Conservation (phyloP, 2,329 filamentous ascomycete species). For the Penicillium frequentans region DNA sequence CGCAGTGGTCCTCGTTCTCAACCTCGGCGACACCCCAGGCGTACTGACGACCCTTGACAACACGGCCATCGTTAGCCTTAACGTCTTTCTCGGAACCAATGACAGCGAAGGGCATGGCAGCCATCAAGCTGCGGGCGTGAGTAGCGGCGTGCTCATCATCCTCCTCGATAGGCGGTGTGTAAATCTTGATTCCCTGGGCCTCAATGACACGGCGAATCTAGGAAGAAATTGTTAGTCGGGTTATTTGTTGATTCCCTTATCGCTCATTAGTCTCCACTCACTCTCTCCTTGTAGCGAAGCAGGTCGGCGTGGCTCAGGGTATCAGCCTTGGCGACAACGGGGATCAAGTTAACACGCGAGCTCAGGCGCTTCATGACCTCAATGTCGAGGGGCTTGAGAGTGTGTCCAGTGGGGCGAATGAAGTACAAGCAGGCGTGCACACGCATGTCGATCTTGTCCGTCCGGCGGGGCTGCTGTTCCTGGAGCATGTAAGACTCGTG, state of each 20-base stretch:
- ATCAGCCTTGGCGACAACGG: slow-evolving; percentile 97
- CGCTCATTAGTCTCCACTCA: slow-evolving; percentile 48
- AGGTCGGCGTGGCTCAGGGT: slow-evolving; percentile 92
- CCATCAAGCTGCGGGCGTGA: slow-evolving; percentile 91
- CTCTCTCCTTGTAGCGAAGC: slow-evolving; percentile 90
- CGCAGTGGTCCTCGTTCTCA: slow-evolving; percentile 99
- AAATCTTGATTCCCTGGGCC: slow-evolving; percentile 99
- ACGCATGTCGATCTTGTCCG: slow-evolving; percentile 98
- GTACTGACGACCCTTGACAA: slow-evolving; percentile 98
- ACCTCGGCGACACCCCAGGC: slow-evolving; percentile 99
- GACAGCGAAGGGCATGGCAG: slow-evolving; percentile 97
- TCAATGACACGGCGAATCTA: slow-evolving; percentile 94
- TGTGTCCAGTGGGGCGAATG: slow-evolving; percentile 97
- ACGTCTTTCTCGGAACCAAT: slow-evolving; percentile 99
- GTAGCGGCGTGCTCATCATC: slow-evolving; percentile 95
- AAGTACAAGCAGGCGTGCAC: slow-evolving; percentile 99
- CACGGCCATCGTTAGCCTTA: slow-evolving; percentile 91
- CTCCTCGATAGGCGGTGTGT: slow-evolving; percentile 95
- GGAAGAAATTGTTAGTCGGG: neutral
- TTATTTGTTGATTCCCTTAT: neutral
- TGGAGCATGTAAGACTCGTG: slow-evolving; percentile 99
- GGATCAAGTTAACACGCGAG: slow-evolving; percentile 97
- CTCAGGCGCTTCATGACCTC: slow-evolving; percentile 99
- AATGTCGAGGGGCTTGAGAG: slow-evolving; percentile 96
- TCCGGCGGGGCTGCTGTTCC: slow-evolving; percentile 96